phyloP scores from a whole-genome alignment of 768 basidiomycete species.

The Russula olivacea region DNA sequence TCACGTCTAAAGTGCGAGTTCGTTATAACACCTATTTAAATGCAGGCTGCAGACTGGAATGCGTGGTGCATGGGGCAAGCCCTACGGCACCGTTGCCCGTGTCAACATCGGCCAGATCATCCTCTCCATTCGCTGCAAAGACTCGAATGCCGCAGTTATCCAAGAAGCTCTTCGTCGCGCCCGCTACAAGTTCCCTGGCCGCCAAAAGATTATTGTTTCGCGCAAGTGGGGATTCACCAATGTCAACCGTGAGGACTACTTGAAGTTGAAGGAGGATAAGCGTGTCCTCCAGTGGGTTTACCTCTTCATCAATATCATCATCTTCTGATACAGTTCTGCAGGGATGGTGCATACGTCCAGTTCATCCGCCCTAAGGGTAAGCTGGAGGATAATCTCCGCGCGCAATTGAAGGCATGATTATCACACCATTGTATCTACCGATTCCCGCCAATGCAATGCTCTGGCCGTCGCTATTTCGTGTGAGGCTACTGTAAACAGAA shows the following conservation, averaged over 20 bases:
- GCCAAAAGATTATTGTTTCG: conserved; percentile 94
- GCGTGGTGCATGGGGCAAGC: conserved; percentile 99
- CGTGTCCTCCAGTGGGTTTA: conserved; percentile 74
- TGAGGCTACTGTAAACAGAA: not conserved
- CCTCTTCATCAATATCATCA: not conserved
- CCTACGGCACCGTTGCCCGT: conserved; percentile 92
- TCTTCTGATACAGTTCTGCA: conserved; percentile 30
- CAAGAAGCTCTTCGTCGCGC: conserved; percentile 96
- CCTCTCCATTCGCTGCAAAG: conserved; percentile 86
- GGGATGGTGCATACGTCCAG: conserved; percentile 94
- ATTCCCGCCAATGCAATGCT: conserved; percentile 24
- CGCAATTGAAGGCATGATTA: conserved; percentile 67
- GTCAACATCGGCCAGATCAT: conserved; percentile 98
- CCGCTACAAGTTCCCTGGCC: conserved; percentile 99
- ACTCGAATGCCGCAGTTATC: conserved; percentile 78
- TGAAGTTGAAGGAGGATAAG: conserved; percentile 85
- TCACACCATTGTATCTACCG: conserved; percentile 29
- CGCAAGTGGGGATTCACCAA: conserved; percentile 99
- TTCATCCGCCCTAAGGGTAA: conserved; percentile 87
- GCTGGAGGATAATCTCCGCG: conserved; percentile 78
- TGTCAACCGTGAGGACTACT: conserved; percentile 84
- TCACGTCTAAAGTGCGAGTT: not conserved
- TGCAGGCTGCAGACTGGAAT: conserved; percentile 88
- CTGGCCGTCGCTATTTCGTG: conserved; percentile 9
- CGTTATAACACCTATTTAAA: not conserved